phyloP scores from a whole-genome alignment of 2,329 filamentous ascomycete genomes.

The Cephalotrichum gorgonifer region DNA sequence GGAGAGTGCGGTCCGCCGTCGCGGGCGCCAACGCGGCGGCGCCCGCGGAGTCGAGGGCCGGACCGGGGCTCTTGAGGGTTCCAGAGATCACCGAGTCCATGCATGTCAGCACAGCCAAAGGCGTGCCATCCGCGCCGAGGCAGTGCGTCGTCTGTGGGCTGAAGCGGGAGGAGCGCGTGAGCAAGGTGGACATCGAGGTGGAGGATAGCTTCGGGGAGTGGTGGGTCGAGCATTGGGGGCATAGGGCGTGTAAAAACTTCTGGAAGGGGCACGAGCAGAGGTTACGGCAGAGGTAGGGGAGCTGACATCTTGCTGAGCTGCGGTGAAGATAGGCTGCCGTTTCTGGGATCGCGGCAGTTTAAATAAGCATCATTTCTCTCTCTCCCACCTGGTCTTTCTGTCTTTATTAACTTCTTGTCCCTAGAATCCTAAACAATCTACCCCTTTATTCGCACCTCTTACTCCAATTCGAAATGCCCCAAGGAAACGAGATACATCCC shows the following conservation, averaged over 20 bases:
- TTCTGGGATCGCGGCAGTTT: no score
- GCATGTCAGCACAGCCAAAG: conserved; percentile 56
- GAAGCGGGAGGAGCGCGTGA: conserved; percentile 74
- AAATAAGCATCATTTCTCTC: no score
- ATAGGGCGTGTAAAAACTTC: conserved; percentile 70
- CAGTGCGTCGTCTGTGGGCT: conserved; percentile 79
- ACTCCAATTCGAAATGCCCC: no score
- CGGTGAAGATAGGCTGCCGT: not conserved
- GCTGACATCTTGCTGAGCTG: not conserved
- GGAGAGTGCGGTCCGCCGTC: conserved; percentile 63
- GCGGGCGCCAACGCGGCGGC: conserved; percentile 53
- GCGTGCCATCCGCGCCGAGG: conserved; percentile 63
- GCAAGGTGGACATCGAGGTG: conserved; percentile 63
- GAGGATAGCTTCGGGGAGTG: conserved; percentile 93
- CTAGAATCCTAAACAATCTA: no score
- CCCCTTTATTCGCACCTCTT: no score
- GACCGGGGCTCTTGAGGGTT: conserved; percentile 33
- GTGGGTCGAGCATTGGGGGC: conserved; percentile 88
- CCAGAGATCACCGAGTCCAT: conserved; percentile 65
- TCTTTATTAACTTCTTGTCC: no score
- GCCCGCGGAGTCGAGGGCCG: conserved; percentile 17
- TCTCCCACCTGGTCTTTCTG: no score
- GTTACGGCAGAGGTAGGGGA: conserved; percentile 53
- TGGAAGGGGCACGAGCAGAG: conserved; percentile 68
- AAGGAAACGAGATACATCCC: no score